Evolutionary conservation across 1,284 basidiomycete species (phyloP).

Genomic region (Takashimella koratensis): DNA sequence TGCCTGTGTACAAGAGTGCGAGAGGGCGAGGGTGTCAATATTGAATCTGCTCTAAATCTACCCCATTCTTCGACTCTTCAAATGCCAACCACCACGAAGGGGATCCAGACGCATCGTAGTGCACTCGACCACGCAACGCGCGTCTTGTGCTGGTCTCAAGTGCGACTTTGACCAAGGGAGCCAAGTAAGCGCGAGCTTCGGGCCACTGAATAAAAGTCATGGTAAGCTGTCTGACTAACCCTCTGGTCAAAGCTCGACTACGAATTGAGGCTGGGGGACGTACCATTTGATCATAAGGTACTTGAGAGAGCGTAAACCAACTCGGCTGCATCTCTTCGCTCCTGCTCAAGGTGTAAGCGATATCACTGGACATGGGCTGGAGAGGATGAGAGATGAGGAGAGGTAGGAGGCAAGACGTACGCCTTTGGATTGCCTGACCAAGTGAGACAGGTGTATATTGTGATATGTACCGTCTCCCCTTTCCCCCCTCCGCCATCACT

Average conservation of each 20-base stretch:
- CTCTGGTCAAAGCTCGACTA: too few species aligned
- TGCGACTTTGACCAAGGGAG: conserved; percentile 8
- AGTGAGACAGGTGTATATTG: conserved; percentile 1
- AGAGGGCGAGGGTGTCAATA: too few species aligned
- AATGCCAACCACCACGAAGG: background rate
- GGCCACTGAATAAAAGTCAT: conserved; percentile 29
- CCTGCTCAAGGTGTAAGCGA: conserved; percentile 7
- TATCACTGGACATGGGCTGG: background rate
- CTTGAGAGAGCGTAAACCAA: conserved; percentile 21
- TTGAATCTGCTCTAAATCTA: too few species aligned
- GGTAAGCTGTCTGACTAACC: too few species aligned
- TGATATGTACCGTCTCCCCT: background rate
- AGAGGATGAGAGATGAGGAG: background rate
- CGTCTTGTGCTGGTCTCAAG: background rate
- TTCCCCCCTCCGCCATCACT: too few species aligned
- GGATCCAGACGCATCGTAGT: conserved; percentile 7
- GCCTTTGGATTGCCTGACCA: conserved; percentile 18
- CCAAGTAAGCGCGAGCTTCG: conserved; percentile 26
- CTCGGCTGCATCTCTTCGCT: conserved; percentile 36
- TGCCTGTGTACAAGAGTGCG: too few species aligned
- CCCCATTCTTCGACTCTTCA: background rate
- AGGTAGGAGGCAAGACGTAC: conserved; percentile 12
- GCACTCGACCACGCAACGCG: conserved; percentile 11
- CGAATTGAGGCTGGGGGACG: too few species aligned
- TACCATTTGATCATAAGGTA: conserved; percentile 29